Base-by-base conservation (phyloP, 306 rosid species). In the Styphnolobium japonicum region DNA sequence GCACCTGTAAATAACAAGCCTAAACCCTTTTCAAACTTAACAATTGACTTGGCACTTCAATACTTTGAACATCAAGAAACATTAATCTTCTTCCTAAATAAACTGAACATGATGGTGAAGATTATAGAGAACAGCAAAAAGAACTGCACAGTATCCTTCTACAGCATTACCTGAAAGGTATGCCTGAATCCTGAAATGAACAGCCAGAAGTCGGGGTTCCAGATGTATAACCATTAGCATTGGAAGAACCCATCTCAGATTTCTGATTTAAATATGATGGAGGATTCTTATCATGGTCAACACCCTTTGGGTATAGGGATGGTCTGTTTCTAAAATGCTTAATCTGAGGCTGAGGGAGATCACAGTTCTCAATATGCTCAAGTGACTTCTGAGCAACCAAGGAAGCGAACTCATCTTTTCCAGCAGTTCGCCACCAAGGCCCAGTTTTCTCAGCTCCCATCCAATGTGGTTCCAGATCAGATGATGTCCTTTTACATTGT, bases 341-440 rank as follows among this genome's bases (percentile, higher is more conserved):
- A 70, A 73, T 67, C 74, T 78, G 96, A 0, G 97, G 96, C 19
- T 67, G 85, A 67, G 98, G 97, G 80, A 94, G 98, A 84, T 94
- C 98, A 77, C 98, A 94, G 82, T 94, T 94, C 79, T 89, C 92
- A 52, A 92, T 43, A 82, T 79, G 76, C 80, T 85, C 94, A 56
- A 86, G 90, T 22, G 98, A 94, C 71, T 86, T 94, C 78, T 72
- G 89, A 78, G 98, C 94, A 85, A 94, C 97, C 71, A 92, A 85
- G 80, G 89, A 87, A 57, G 94, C 94, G 84, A 94, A 86, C 78
- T 89, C 98, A 67, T 92, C 94, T 83, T 85, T 88, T 72, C 92
- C 87, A 48, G 93, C 87, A 58, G 80, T 84, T 31, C 89, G 92
- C 98, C 98, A 94, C 94, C 98, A 92, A 4, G 92, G 92, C 60